Evolutionary conservation across 2,329 filamentous ascomycete species (phyloP), one percentile per base, ranked within the genome.

Genomic region (Albifimbria verrucaria): DNA sequence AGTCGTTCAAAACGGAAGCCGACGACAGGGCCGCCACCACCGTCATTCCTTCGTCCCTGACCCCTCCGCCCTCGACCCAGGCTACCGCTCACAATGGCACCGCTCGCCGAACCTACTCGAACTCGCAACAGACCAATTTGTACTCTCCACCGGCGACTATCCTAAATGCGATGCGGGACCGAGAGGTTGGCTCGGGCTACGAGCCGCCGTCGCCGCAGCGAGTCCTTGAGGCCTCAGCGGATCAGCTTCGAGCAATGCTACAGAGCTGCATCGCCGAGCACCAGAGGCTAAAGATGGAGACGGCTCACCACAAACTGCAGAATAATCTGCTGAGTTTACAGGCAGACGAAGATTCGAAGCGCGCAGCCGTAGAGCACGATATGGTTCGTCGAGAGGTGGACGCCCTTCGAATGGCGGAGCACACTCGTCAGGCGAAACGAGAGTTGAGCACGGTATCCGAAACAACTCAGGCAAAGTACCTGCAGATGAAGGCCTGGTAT

Each of bases 331-430:
- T 96, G 24, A 86, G 83, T 49, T 86, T 97, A 59, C 90, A 96
- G 65, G 92, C 89, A 51, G 86, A 88, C 48, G 91, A 96, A 61
- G 88, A 92, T 25, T 83, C 90, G 10, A 92, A 95, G 70, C 86
- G 92, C 23, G 91, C 93, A 60, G 88, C 87, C 32, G 92, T 97
- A 5, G 93, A 97, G 70, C 89, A 96, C 62, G 89, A 94, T 59
- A 92, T 97, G 83, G 88, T 88, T n/a, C 84, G 90, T 57, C 82
- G 89, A 21, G 92, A 97, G 70, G 88, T 96, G 20, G 89, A 96
- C 56, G 89, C 92, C 12, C 76, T 97, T 24, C 88, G 92, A 55
- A 79, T 81, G 56, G 85, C 86, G 15, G 89, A 94, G 65, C 82
- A 88, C 65, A 82, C 84, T 49, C 82, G 81, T 49, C 84, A 87